Conservation (phyloP, 768 basidiomycete genomes). For the Pulveroboletus sp. region DNA sequence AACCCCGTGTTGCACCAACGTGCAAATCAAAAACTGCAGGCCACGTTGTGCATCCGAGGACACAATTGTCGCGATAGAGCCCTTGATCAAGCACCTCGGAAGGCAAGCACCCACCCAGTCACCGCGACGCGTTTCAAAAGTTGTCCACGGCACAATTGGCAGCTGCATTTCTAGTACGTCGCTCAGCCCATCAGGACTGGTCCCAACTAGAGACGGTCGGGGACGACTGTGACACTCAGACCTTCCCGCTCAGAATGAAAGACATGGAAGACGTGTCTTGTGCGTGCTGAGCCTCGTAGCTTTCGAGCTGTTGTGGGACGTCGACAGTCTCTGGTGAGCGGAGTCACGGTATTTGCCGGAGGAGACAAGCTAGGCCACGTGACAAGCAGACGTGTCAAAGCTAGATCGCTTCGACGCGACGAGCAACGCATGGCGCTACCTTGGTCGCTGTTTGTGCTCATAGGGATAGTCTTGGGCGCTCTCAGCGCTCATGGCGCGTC, state of each 20-base stretch:
- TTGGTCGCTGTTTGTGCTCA: slow-evolving; percentile 14
- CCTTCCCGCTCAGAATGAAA: slow-evolving; percentile 32
- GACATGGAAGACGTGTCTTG: slow-evolving; percentile 12
- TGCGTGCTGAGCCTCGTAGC: slow-evolving; percentile 29
- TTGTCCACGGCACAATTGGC: slow-evolving; percentile 8
- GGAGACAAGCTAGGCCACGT: slow-evolving; percentile 12
- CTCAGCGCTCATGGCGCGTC: slow-evolving; percentile 21
- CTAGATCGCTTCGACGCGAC: neutral
- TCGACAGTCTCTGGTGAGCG: no score
- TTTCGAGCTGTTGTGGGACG: slow-evolving; percentile 28
- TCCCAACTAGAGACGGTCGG: slow-evolving; percentile 28
- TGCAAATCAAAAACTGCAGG: neutral
- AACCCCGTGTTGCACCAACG: rapidly evolving
- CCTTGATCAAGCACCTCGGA: neutral
- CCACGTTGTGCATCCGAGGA: slow-evolving; percentile 11
- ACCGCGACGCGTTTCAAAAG: slow-evolving; percentile 28
- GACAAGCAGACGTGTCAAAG: slow-evolving; percentile 13
- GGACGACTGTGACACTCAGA: slow-evolving; percentile 29
- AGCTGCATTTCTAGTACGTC: slow-evolving; percentile 30
- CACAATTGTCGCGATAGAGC: slow-evolving; percentile 21
- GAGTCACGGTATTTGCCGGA: slow-evolving; percentile 18
- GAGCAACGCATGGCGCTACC: neutral
- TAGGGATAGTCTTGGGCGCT: slow-evolving; percentile 13
- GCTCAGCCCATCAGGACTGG: slow-evolving; percentile 23
- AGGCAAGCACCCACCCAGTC: slow-evolving; percentile 21